A percentile compares a stretch with the other conserved stretches of the same genome.
These are phyloP conservation scores for Triticum monococcum DNA, from an alignment of 176 grass and related monocot genomes.

Conservation along the genomic window DNA sequence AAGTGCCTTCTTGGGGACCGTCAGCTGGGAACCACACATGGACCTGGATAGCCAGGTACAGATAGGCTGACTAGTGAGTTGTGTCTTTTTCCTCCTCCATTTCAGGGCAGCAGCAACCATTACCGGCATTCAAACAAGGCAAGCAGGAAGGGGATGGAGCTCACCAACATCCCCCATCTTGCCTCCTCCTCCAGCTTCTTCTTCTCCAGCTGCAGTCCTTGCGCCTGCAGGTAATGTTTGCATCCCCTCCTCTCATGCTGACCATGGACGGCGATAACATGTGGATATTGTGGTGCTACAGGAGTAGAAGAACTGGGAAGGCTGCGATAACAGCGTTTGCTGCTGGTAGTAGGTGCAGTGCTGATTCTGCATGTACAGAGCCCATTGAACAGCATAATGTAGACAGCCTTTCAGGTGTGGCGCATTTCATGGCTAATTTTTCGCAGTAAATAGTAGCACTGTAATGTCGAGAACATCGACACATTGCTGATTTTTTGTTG, in stretches of 20 bases:
- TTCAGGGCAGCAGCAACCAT: constrained; percentile 13
- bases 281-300: constrained; percentile 16
- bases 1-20: constrained; percentile 38
- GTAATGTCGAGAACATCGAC: neutral
- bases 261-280: constrained; percentile 22
- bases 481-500: neutral
- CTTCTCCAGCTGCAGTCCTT: constrained; percentile 26
- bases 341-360: constrained; percentile 26
- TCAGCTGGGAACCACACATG: constrained; percentile 43
- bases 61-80: constrained; percentile 38
- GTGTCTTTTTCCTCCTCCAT: constrained; percentile 18
- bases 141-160: constrained; percentile 31
- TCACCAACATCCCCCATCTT: constrained; percentile 32
- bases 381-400: constrained; percentile 25
- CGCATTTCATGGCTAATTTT: neutral
- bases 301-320: constrained; percentile 31
- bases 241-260: neutral
- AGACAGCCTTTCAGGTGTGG: constrained; percentile 18
- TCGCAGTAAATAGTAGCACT: neutral
- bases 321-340: neutral
- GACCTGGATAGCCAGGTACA: constrained; percentile 25
- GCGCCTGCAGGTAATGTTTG: constrained; percentile 36
- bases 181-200: constrained; percentile 28
- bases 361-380: constrained; percentile 22
- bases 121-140: constrained; percentile 11